Evolutionary conservation across 2,329 filamentous ascomycete species (phyloP).

Genomic region (Neonectria sp.): DNA sequence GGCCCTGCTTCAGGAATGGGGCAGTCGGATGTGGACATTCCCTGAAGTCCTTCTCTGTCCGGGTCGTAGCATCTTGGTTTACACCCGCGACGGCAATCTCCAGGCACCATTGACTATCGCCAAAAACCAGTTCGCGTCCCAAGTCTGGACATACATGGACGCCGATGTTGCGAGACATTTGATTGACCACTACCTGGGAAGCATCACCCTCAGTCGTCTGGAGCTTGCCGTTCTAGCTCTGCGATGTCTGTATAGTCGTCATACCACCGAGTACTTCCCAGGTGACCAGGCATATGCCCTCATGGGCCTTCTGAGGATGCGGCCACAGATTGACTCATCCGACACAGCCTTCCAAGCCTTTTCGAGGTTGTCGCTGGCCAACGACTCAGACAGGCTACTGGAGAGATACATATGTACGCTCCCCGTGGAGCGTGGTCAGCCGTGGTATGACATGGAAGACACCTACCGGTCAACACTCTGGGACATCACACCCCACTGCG

Average conservation of each 20-base stretch:
- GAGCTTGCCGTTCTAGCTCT: slow-evolving; percentile 51
- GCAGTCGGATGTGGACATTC: slow-evolving; percentile 49
- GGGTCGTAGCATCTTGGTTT: slow-evolving; percentile 42
- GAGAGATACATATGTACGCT: slow-evolving; percentile 53
- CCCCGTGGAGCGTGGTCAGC: slow-evolving; percentile 40
- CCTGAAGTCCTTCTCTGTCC: slow-evolving; percentile 48
- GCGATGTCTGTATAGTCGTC: slow-evolving; percentile 49
- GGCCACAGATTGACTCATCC: slow-evolving; percentile 51
- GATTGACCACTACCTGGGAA: slow-evolving; percentile 53
- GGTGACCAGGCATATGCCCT: slow-evolving; percentile 55
- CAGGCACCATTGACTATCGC: slow-evolving; percentile 38
- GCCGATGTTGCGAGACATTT: slow-evolving; percentile 49
- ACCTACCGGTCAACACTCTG: slow-evolving; percentile 51
- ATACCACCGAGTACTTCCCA: slow-evolving; percentile 41
- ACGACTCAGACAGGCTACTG: slow-evolving; percentile 54
- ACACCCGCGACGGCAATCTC: slow-evolving; percentile 44
- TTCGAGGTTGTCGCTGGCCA: slow-evolving; percentile 52
- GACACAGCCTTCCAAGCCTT: slow-evolving; percentile 56
- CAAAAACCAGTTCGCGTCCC: slow-evolving; percentile 52
- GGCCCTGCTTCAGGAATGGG: slow-evolving; percentile 46
- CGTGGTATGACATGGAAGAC: slow-evolving; percentile 52
- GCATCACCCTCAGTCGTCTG: slow-evolving; percentile 50
- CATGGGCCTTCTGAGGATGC: slow-evolving; percentile 54
- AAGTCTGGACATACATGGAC: slow-evolving; percentile 50
- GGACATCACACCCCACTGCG: slow-evolving; percentile 52